phyloP scores from a whole-genome alignment of 768 basidiomycete species.

The Dendrothele bispora region DNA sequence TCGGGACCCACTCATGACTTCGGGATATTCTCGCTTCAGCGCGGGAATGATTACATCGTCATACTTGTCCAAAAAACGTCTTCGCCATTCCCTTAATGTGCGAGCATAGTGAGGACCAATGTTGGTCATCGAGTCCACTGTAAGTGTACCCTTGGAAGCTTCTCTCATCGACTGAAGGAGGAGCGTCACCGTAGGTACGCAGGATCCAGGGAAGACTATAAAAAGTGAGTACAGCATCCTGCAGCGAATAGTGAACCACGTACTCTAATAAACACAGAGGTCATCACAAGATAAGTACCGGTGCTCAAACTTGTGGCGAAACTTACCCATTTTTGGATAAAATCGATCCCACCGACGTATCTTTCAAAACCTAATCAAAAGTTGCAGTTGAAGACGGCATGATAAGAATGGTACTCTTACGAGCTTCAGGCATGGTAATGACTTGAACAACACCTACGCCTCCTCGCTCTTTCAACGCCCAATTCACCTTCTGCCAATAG shows the following conservation, averaged over 20 bases:
- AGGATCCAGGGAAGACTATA: constrained; percentile 55
- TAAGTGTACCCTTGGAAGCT: constrained; percentile 42
- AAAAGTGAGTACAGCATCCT: too few species aligned
- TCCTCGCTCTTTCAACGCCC: constrained; percentile 59
- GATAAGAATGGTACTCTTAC: too few species aligned
- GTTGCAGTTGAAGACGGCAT: too few species aligned
- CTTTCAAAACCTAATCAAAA: constrained; percentile 50
- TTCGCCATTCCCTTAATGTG: constrained; percentile 74
- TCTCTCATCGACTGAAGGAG: constrained; percentile 37
- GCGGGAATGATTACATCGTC: constrained; percentile 58
- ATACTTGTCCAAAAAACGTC: constrained; percentile 58
- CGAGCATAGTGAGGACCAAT: constrained; percentile 64
- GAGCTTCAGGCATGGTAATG: constrained; percentile 72
- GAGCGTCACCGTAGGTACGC: constrained; percentile 50
- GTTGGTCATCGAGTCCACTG: constrained; percentile 52
- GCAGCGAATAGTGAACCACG: too few species aligned
- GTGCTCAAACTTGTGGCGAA: too few species aligned
- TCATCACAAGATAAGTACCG: too few species aligned
- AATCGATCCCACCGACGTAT: constrained; percentile 63
- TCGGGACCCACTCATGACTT: constrained; percentile 42
- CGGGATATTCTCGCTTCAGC: constrained; percentile 58
- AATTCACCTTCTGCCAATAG: constrained; percentile 67
- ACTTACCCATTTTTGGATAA: constrained; percentile 76
- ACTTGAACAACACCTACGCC: constrained; percentile 73
- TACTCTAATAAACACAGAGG: too few species aligned